A percentile compares a stretch with the other conserved stretches of the same genome.
Evolutionary conservation across 1,139 yeast genomes (phyloP).

Genomic region (Suhomyces ambrosiae): DNA sequence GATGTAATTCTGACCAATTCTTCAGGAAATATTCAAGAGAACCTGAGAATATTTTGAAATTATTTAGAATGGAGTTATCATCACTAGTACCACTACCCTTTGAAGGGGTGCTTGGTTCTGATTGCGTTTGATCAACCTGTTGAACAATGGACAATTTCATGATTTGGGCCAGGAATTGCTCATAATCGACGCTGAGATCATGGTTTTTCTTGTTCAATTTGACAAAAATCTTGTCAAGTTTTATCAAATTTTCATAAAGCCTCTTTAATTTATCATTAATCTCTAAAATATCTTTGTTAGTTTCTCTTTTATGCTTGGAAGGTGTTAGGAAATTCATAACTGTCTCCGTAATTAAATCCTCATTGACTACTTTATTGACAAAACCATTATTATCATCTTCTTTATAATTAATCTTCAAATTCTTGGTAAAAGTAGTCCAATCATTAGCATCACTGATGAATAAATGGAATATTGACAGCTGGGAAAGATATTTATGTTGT

Average conservation of each 20-base stretch:
- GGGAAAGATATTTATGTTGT: constrained; percentile 69
- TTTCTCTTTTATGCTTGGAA: constrained; percentile 64
- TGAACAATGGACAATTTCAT: constrained; percentile 64
- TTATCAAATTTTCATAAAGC: constrained; percentile 76
- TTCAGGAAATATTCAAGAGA: constrained; percentile 53
- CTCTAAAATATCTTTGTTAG: constrained; percentile 77
- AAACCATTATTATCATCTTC: constrained; percentile 26
- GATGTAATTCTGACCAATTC: constrained; percentile 47
- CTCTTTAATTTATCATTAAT: constrained; percentile 82
- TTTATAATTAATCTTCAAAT: constrained; percentile 47
- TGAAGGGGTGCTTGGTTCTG: constrained; percentile 14
- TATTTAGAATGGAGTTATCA: constrained; percentile 24
- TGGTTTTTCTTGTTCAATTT: constrained; percentile 73
- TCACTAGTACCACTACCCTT: constrained; percentile 12
- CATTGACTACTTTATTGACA: constrained; percentile 49
- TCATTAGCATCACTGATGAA: constrained; percentile 77
- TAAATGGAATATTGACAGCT: constrained; percentile 70
- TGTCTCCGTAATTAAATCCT: constrained; percentile 77
- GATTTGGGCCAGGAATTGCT: constrained; percentile 70
- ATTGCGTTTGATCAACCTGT: constrained; percentile 13
- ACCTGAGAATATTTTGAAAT: constrained; percentile 44
- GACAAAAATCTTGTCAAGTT: constrained; percentile 75
- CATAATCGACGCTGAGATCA: constrained; percentile 72
- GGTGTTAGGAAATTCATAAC: constrained; percentile 90
- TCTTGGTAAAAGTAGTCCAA: constrained; percentile 80